A percentile compares a stretch with the other conserved stretches of the same genome.
Conservation (phyloP, 2,329 filamentous ascomycete genomes). For the Lachnellula subtilissima region DNA sequence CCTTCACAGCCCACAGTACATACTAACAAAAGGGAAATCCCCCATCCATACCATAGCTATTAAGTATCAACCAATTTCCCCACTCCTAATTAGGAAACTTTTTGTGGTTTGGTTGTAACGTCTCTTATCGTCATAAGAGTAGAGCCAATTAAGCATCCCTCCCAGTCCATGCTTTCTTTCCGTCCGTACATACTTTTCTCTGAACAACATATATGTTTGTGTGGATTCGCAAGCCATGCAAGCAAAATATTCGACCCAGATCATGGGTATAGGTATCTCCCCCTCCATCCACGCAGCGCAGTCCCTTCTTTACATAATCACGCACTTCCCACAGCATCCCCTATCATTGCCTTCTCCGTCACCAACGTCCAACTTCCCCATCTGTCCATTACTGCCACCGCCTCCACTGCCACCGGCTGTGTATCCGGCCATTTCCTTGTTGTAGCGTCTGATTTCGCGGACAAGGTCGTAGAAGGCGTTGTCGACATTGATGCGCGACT, state of each 20-base stretch:
- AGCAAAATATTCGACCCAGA: background rate
- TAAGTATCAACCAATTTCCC: background rate
- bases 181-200: background rate
- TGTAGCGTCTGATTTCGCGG: conserved; percentile 94
- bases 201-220: background rate
- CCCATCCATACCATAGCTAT: too few relatives aligned
- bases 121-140: background rate
- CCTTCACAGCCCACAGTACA: too few relatives aligned
- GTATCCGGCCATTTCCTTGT: conserved; percentile 95
- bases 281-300: background rate
- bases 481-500: conserved; percentile 96
- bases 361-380: conserved; percentile 70
- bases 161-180: background rate
- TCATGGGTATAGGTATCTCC: background rate
- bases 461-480: conserved; percentile 98
- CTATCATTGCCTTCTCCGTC: conserved; percentile 52
- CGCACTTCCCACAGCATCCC: conserved; percentile 81
- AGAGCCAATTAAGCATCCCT: background rate
- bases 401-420: conserved; percentile 62
- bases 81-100: background rate
- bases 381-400: conserved; percentile 54
- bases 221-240: background rate
- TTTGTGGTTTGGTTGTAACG: background rate
- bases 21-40: too few relatives aligned
- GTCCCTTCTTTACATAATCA: conserved; percentile 66